Base-by-base conservation (phyloP, 2,329 filamentous ascomycete species). In the Aspergillus brasiliensis region DNA sequence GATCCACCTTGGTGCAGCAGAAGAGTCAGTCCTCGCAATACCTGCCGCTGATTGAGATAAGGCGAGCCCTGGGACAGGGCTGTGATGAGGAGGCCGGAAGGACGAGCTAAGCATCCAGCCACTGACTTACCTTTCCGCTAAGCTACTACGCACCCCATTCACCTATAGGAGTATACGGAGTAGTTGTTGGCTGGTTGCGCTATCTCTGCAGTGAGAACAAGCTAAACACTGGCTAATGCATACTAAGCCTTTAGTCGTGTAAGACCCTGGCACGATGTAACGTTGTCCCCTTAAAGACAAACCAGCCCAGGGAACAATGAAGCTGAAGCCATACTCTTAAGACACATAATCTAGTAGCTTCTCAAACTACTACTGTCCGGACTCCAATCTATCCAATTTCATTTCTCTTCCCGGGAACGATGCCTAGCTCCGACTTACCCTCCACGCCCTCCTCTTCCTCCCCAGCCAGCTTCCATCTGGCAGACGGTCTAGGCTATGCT, bases 401-500 rank as follows among this genome's bases (percentile, higher is more conserved):
- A n/a, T 13, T 15, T 37, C 13, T 13, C n/a, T 19, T 19, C 6
- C 38, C n/a, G 8, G 3, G 17, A 5, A 42, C 38, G 6, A 42
- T 42, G 38, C 8, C 38, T 11, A 42, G 17, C 19, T 42, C 38
- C 17, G 17, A 48, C 21, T n/a, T 13, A 8, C 5, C 23, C 25
- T 27, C 23, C 44, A 13, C 11, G 10, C 5, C 44, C 17, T 8
- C 40, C 15, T 27, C 13, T 28, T 5, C 27, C 48, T 31, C 25
- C 10, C 48, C n/a, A 13, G 48, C 48, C 47, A 51, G n/a, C 47
- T 51, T 51, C 23, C 47, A 34, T 31, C 47, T 51, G 15, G 27
- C 47, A 17, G 27, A 59, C 52, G 52, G 53, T 11, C 57, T 51
- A 4, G 55, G 60, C 25, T 65, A 60, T 52, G 56, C 57, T 21